Evolutionary conservation across 306 rosid species (phyloP), one percentile per base, ranked within the genome.

Genomic region (Prunus mira): DNA sequence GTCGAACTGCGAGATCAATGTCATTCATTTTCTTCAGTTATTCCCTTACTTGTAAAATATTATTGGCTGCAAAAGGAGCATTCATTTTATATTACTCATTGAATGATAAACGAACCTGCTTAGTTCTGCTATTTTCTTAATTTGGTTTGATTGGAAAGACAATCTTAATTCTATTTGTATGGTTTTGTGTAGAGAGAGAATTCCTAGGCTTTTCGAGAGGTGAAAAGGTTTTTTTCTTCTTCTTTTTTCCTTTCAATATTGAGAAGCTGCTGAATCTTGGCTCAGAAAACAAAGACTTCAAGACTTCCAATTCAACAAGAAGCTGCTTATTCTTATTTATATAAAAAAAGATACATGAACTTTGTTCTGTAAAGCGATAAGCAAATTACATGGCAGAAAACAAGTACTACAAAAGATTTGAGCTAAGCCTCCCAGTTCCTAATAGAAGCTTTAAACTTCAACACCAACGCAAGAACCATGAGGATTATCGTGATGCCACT

Each of bases 371-470:
- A 52, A 38, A 71, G 41, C 60, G 46, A 32, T 19, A 1, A 52
- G 41, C 45, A 67, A 28, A 46, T 18, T 50, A 75, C 69, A 68
- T 47, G 38, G 67, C 24, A n/a, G 49, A 73, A 45, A 30, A 66
- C 30, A 66, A 71, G 65, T 8, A 32, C 73, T 20, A 17, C 25
- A 51, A 63, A 19, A 22, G 68, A 46, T 15, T 12, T 9, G 20
- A 75, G 67, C 63, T 71, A 71, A 75, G 88, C 71, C 56, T 82
- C 85, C 80, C 79, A 76, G 81, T 60, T 43, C 72, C 66, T 50
- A 3, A 83, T 30, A 73, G 89, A 91, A 18, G 96, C 89, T 85
- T 87, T 91, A 72, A 75, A 89, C 84, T 87, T 92, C 84, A 92
- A 79, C 80, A 95, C 82, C 63, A 95, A 84, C 34, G 90, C 89